A percentile compares a stretch with the other conserved stretches of the same genome.
These are phyloP conservation scores for Penstemon eatonii DNA, from an alignment of 257 asterid genomes.

Conservation along the genomic window DNA sequence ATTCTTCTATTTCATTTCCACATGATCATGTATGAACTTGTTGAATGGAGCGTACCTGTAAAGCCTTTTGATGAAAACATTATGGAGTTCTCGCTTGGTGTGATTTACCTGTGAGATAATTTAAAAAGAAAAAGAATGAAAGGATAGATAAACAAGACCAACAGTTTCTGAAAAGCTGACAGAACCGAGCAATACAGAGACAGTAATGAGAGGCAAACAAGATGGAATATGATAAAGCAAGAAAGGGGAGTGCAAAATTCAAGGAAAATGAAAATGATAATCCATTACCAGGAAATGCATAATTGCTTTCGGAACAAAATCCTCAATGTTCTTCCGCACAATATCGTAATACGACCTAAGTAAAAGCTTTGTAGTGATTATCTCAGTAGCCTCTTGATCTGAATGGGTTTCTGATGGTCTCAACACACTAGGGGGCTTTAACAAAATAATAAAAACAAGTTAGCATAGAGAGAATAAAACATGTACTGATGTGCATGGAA, in stretches of 20 bases:
- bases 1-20: not conserved
- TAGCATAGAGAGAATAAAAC: constrained; percentile 14
- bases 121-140: not conserved
- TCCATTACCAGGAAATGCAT: constrained; percentile 89
- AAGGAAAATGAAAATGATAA: constrained; percentile 3
- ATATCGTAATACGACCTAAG: constrained; percentile 81
- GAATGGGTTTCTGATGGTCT: constrained; percentile 76
- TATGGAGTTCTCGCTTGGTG: constrained; percentile 90
- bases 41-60: constrained; percentile 59
- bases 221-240: constrained; percentile 7
- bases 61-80: constrained; percentile 63
- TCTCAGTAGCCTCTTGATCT: constrained; percentile 69
- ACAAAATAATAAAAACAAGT: constrained; percentile 23
- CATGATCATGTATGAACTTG: not conserved
- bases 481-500: constrained; percentile 7
- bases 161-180: constrained; percentile 14
- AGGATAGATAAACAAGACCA: not conserved
- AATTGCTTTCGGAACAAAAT: constrained; percentile 81
- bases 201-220: not conserved
- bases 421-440: constrained; percentile 80
- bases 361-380: constrained; percentile 62
- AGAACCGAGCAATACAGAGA: constrained; percentile 11
- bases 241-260: not conserved
- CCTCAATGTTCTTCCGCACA: constrained; percentile 80
- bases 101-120: constrained; percentile 70